Percentiles rank a stretch among this genome's conserved stretches.
Conservation (phyloP, 202 grass and related monocot genomes). For the Carex arenaria region DNA sequence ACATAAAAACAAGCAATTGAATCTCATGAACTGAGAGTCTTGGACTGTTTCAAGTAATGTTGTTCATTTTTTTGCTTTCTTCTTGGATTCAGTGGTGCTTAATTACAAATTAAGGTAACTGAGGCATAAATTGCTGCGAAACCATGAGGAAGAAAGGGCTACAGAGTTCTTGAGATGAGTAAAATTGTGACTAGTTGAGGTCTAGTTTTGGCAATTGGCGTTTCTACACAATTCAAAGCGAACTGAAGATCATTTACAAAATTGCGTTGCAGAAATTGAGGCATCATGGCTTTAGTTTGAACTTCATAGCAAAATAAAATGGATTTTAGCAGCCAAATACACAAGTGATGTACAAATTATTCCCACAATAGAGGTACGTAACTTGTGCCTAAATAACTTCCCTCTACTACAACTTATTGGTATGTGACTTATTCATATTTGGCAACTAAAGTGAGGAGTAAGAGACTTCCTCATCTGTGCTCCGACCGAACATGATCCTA, state of each 20-base stretch:
- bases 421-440: neutral
- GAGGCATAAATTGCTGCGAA: neutral
- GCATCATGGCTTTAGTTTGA: neutral
- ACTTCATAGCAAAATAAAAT: neutral
- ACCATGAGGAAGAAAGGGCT: neutral
- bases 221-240: neutral
- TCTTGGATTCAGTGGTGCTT: neutral
- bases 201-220: neutral
- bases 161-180: neutral
- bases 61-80: neutral
- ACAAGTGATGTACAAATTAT: neutral
- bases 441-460: neutral
- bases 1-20: neutral
- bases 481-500: neutral
- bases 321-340: neutral
- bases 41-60: neutral
- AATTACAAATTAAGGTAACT: neutral
- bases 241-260: neutral
- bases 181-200: neutral
- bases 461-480: neutral
- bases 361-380: neutral
- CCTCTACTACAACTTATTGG: neutral
- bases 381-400: neutral
- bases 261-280: conserved; percentile 2
- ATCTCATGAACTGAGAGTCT: neutral